A percentile compares a stretch with the other conserved stretches of the same genome.
These are phyloP conservation scores for Trichoderma atroviride DNA, from an alignment of 2,329 filamentous ascomycete genomes.

Conservation along the genomic window DNA sequence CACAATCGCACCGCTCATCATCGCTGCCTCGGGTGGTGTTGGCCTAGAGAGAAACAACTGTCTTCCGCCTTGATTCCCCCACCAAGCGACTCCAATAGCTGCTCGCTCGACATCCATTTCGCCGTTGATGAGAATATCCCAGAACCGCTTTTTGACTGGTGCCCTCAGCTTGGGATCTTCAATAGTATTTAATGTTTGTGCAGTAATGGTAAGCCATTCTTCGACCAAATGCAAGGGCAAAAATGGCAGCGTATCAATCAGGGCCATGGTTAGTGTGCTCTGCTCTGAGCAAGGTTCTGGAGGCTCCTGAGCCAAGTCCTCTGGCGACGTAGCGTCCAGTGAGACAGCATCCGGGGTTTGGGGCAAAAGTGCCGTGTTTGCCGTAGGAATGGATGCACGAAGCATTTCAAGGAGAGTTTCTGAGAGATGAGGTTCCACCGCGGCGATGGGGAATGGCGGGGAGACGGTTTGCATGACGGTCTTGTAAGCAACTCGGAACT, in stretches of 20 bases:
- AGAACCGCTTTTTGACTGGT: conserved; percentile 70
- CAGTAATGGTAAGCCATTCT: conserved; percentile 78
- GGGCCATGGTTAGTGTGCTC: conserved; percentile 71
- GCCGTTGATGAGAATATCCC: conserved; percentile 76
- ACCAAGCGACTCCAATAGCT: conserved; percentile 80
- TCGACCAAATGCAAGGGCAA: conserved; percentile 70
- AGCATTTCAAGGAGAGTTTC: conserved; percentile 80
- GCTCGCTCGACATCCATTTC: conserved; percentile 89
- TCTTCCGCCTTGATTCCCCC: conserved; percentile 65
- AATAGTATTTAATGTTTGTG: conserved; percentile 67
- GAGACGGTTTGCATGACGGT: conserved; percentile 80
- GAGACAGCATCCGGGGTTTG: conserved; percentile 39
- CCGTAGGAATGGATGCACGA: conserved; percentile 60
- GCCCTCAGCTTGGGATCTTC: conserved; percentile 63
- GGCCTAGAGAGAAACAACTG: conserved; percentile 49
- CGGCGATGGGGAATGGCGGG: conserved; percentile 75
- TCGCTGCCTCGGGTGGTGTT: conserved; percentile 31
- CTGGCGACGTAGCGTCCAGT: conserved; percentile 39
- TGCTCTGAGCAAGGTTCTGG: conserved; percentile 69
- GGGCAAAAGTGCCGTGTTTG: conserved; percentile 48
- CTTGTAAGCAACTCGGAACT: conserved; percentile 87
- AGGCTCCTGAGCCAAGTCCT: conserved; percentile 32
- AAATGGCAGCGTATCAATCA: conserved; percentile 78
- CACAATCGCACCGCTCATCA: conserved; percentile 60
- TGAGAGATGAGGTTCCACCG: conserved; percentile 73